Percentiles rank a stretch among this genome's conserved stretches.
phyloP scores from a whole-genome alignment of 2,329 filamentous ascomycete genomes.

The Neonectria ditissima region DNA sequence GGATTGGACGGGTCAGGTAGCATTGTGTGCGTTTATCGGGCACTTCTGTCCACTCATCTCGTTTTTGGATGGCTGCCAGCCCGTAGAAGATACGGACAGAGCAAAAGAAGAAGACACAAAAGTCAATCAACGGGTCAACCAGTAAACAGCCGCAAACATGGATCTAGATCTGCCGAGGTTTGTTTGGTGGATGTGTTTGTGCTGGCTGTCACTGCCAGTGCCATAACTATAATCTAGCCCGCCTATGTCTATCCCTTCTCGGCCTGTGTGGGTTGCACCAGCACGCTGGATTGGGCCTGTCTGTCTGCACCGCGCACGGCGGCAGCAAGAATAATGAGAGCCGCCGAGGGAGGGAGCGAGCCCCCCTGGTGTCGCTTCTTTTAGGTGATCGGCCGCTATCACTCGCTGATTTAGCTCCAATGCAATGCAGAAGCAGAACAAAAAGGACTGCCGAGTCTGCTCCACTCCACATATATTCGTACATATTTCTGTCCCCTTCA shows the following conservation, averaged over 20 bases:
- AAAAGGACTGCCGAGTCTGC: neutral
- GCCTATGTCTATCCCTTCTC: constrained; percentile 9
- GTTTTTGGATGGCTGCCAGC: constrained; percentile 1
- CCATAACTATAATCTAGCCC: too few species aligned
- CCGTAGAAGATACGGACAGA: neutral
- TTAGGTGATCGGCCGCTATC: constrained; percentile 5
- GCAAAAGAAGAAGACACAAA: constrained; percentile 1
- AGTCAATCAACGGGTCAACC: neutral
- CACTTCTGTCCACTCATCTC: constrained; percentile 1
- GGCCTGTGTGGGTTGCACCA: constrained; percentile 12
- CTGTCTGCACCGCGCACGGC: neutral
- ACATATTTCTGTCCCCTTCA: neutral
- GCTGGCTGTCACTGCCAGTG: too few species aligned
- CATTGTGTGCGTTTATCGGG: neutral
- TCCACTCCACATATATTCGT: too few species aligned
- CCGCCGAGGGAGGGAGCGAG: neutral
- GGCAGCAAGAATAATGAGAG: constrained; percentile 7
- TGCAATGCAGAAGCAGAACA: constrained; percentile 5
- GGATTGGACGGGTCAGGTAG: constrained; percentile 12
- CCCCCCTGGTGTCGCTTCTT: neutral
- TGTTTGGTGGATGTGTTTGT: neutral
- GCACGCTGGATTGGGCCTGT: constrained; percentile 17
- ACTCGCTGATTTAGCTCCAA: neutral
- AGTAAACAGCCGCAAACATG: constrained; percentile 20
- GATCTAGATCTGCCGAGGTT: constrained; percentile 26